Conservation (phyloP, 1,284 basidiomycete species). For the Fomitiporia mediterranea region DNA sequence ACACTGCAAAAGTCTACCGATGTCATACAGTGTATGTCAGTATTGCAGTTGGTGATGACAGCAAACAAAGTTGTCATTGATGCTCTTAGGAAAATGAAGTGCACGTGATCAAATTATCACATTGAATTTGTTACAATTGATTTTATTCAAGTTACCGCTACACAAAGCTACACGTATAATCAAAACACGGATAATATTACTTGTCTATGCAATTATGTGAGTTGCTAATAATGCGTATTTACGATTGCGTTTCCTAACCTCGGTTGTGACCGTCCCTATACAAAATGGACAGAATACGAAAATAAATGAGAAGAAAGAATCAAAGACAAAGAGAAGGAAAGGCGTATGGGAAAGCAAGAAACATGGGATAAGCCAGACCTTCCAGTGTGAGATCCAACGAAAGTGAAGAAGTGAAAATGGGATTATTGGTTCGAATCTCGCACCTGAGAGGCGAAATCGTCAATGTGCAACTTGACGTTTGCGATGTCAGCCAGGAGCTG, state of each 20-base stretch:
- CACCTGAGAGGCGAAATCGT: slow-evolving; percentile 9
- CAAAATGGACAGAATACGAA: not conserved
- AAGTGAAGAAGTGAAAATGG: not conserved
- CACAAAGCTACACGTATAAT: not conserved
- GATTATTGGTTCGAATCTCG: not conserved
- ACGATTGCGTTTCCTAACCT: not conserved
- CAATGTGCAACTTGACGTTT: slow-evolving; percentile 27
- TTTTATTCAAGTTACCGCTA: not conserved
- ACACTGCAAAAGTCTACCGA: too few species aligned
- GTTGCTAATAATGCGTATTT: not conserved
- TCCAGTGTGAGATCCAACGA: too few species aligned
- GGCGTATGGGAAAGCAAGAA: not conserved
- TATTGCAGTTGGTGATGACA: too few species aligned
- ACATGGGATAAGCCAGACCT: not conserved
- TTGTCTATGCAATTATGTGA: not conserved
- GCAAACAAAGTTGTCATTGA: too few species aligned
- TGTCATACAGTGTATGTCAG: too few species aligned
- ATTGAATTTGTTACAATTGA: too few species aligned
- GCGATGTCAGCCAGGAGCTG: slow-evolving; percentile 30
- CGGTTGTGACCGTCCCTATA: not conserved
- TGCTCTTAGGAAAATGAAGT: too few species aligned
- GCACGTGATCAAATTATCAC: not conserved
- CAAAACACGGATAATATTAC: not conserved
- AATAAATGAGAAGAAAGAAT: not conserved
- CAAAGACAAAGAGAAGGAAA: not conserved